Conservation (phyloP, 208 protist genomes). For the Leishmania turanica region DNA sequence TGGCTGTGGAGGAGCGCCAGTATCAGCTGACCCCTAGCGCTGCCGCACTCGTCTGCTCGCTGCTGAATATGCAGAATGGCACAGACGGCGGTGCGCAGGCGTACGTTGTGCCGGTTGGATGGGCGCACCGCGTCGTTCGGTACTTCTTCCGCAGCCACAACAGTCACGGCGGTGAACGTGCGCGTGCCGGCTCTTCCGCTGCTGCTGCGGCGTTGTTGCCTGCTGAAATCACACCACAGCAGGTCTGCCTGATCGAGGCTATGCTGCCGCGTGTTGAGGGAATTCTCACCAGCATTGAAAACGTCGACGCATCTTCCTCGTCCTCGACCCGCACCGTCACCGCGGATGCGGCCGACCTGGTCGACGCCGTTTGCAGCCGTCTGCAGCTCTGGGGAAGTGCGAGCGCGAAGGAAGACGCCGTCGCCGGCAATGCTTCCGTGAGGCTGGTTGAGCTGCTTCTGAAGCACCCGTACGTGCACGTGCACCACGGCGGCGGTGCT, state of each 20-base stretch:
- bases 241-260: constrained; percentile 22
- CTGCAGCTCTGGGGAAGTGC: constrained; percentile 21
- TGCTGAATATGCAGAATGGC: constrained; percentile 38
- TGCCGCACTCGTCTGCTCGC: constrained; percentile 50
- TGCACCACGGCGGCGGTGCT: constrained; percentile 29
- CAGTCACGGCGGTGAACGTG: constrained; percentile 1
- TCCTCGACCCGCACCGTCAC: constrained; percentile 5
- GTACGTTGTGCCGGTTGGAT: constrained; percentile 36
- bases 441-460: constrained; percentile 57
- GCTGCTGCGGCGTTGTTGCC: not conserved
- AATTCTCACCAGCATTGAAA: constrained; percentile 10
- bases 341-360: constrained; percentile 44
- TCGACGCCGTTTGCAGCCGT: constrained; percentile 65
- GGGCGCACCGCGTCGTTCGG: constrained; percentile 36
- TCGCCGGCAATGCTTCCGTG: constrained; percentile 43
- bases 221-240: constrained; percentile 19
- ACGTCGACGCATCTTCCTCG: not conserved
- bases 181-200: constrained; percentile 13
- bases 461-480: constrained; percentile 63
- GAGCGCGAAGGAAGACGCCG: not conserved
- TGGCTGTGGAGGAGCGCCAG: constrained; percentile 68
- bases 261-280: constrained; percentile 27
- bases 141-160: constrained; percentile 42
- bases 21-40: constrained; percentile 47
- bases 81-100: constrained; percentile 1